These are phyloP conservation scores for Orbilia brochopaga DNA, from an alignment of 2,329 filamentous ascomycete species.

Conservation along the genomic window DNA sequence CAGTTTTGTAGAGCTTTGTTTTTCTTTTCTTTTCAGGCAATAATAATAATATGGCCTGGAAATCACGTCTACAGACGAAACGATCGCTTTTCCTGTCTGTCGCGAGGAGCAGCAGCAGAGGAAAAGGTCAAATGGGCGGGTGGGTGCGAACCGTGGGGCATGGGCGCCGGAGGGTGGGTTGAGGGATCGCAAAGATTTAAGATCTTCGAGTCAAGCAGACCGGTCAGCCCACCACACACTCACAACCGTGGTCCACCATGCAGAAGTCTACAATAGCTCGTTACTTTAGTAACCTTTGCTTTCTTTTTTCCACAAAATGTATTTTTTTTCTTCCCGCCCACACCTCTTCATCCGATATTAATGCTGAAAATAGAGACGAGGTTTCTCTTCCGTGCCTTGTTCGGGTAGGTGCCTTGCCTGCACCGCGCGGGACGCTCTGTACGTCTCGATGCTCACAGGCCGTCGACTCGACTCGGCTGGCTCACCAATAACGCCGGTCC, in stretches of 20 bases:
- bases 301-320: conserved; percentile 10
- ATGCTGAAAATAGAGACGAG: conserved; percentile 49
- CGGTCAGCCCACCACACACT: conserved; percentile 46
- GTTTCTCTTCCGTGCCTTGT: conserved; percentile 47
- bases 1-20: conserved; percentile 31
- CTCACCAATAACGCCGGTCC: conserved; percentile 25
- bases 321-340: conserved; percentile 29
- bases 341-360: conserved; percentile 48
- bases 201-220: conserved; percentile 40
- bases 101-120: conserved; percentile 19
- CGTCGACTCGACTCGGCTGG: conserved; percentile 24
- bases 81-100: conserved; percentile 20
- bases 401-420: conserved; percentile 46
- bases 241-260: background rate
- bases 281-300: conserved; percentile 1
- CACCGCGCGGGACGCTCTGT: background rate
- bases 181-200: conserved; percentile 45
- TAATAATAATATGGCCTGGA: conserved; percentile 22
- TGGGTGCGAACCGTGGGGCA: conserved; percentile 44
- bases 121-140: conserved; percentile 19
- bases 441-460: conserved; percentile 2
- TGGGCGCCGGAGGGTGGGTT: conserved; percentile 45
- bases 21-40: conserved; percentile 29
- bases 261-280: conserved; percentile 27
- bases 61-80: conserved; percentile 44